phyloP scores from a whole-genome alignment of 2,329 filamentous ascomycete genomes.

The Fonsecaea multimorphosa region DNA sequence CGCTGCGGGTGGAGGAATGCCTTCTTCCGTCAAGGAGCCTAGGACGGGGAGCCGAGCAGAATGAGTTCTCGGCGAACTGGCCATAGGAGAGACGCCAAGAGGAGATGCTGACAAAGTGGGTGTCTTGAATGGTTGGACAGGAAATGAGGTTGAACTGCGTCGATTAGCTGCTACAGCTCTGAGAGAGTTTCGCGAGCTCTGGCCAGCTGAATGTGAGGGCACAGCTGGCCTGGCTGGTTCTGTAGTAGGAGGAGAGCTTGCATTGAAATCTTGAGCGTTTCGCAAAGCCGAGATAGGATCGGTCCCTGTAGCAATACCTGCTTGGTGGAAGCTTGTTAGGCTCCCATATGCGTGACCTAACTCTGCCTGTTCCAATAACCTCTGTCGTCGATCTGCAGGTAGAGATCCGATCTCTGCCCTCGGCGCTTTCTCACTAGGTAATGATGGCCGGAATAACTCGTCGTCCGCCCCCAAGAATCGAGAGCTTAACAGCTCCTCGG shows the following conservation, averaged over 20 bases:
- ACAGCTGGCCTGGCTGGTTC: constrained; percentile 56
- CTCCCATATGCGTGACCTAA: constrained; percentile 85
- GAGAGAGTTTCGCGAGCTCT: constrained; percentile 57
- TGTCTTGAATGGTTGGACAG: constrained; percentile 95
- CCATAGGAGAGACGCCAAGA: constrained; percentile 56
- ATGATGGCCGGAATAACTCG: constrained; percentile 80
- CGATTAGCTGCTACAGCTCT: constrained; percentile 61
- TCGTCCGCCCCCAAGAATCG: constrained; percentile 92
- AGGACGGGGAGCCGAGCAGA: constrained; percentile 48
- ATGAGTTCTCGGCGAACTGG: constrained; percentile 60
- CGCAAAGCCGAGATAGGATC: constrained; percentile 85
- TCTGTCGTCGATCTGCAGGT: constrained; percentile 63
- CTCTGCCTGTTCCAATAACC: constrained; percentile 59
- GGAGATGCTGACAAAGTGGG: constrained; percentile 93
- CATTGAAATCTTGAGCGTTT: constrained; percentile 64
- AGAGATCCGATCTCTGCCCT: constrained; percentile 68
- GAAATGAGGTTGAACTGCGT: constrained; percentile 82
- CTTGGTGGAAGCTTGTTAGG: constrained; percentile 82
- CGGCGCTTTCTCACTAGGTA: constrained; percentile 60
- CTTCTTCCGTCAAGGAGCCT: constrained; percentile 49
- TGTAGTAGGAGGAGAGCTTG: constrained; percentile 57
- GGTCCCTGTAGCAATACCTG: constrained; percentile 75
- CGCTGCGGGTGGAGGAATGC: constrained; percentile 49
- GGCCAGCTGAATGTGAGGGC: constrained; percentile 52
- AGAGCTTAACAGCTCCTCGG: constrained; percentile 87